phyloP scores from a whole-genome alignment of 2,329 filamentous ascomycete genomes.

The Colletotrichum caudatum region DNA sequence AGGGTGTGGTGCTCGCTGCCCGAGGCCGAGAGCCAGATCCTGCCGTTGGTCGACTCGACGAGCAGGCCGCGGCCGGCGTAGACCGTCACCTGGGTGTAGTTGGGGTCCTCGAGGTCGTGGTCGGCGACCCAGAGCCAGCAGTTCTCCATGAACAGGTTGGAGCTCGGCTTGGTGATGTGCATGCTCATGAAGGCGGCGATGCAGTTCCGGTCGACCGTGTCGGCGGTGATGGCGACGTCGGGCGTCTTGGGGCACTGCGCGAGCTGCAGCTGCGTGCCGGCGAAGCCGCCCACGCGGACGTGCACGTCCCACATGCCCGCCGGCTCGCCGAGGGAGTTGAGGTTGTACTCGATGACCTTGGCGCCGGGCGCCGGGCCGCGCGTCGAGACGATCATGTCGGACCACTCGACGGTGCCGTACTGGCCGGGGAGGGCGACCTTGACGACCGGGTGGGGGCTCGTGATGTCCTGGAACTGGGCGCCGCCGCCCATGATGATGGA shows the following conservation, averaged over 20 bases:
- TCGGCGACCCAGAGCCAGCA: constrained; percentile 63
- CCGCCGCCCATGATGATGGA: constrained; percentile 69
- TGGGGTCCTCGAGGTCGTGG: constrained; percentile 66
- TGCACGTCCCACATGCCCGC: constrained; percentile 81
- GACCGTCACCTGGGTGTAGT: constrained; percentile 62
- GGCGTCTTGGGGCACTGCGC: constrained; percentile 68
- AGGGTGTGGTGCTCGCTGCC: constrained; percentile 74
- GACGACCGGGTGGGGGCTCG: constrained; percentile 72
- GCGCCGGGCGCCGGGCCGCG: constrained; percentile 76
- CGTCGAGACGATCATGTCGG: constrained; percentile 78
- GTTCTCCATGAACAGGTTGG: constrained; percentile 57
- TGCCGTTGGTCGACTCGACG: constrained; percentile 57
- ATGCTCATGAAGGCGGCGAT: constrained; percentile 59
- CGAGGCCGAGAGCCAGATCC: constrained; percentile 74
- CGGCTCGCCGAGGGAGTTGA: constrained; percentile 61
- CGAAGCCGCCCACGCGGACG: constrained; percentile 78
- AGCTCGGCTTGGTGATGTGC: constrained; percentile 55
- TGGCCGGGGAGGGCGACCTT: constrained; percentile 75
- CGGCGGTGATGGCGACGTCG: constrained; percentile 31
- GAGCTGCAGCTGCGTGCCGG: constrained; percentile 76
- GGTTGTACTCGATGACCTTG: constrained; percentile 79
- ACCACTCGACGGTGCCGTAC: constrained; percentile 74
- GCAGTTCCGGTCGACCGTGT: constrained; percentile 48
- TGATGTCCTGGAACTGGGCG: constrained; percentile 65
- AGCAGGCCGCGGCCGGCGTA: constrained; percentile 65